Conservation (phyloP, 1,284 basidiomycete genomes). For the Apiotrichum montevideense region DNA sequence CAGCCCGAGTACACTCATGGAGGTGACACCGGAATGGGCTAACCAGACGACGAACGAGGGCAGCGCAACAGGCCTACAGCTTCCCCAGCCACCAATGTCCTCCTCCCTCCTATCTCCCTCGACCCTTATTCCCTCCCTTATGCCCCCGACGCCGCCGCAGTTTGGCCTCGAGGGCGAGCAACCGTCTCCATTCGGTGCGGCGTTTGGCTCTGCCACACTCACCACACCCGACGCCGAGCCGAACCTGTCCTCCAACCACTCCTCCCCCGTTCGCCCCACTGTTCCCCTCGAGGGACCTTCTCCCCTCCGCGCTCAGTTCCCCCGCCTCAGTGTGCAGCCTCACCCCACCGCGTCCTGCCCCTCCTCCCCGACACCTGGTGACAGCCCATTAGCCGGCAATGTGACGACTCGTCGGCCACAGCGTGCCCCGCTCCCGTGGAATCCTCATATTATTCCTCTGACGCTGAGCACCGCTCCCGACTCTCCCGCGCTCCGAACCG, state of each 20-base stretch:
- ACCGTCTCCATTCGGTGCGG: not conserved
- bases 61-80: too few relatives aligned
- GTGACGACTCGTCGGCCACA: not conserved
- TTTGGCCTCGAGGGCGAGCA: not conserved
- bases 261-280: constrained; percentile 12
- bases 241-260: constrained; percentile 14
- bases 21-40: constrained; percentile 11
- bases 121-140: constrained; percentile 3
- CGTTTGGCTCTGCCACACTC: constrained; percentile 1
- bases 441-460: constrained; percentile 15
- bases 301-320: constrained; percentile 4
- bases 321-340: constrained; percentile 3
- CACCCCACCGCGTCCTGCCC: constrained; percentile 17
- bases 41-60: constrained; percentile 8
- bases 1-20: constrained; percentile 1
- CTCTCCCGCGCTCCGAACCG: constrained; percentile 31
- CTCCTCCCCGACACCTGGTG: constrained; percentile 6
- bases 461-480: constrained; percentile 16
- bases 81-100: not conserved
- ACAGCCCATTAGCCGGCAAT: not conserved
- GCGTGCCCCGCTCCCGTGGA: constrained; percentile 13
- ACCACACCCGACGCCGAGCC: not conserved
- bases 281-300: constrained; percentile 2
- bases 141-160: not conserved
- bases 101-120: constrained; percentile 11